Conservation (phyloP, 2,329 filamentous ascomycete genomes). For the Aspergillus aculeatinus region DNA sequence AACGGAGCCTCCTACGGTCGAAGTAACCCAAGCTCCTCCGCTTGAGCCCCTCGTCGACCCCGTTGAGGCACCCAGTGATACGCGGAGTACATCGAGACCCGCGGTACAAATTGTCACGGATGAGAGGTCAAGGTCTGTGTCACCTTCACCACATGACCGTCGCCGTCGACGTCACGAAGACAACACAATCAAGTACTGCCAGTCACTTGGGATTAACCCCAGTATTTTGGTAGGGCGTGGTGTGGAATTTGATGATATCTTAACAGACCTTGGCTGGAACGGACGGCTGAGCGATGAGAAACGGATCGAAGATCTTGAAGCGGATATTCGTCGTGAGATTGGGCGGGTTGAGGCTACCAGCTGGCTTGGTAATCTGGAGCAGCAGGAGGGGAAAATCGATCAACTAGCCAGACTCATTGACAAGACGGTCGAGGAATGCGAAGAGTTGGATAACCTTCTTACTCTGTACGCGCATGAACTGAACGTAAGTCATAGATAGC, state of each 20-base stretch:
- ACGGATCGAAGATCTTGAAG: constrained; percentile 76
- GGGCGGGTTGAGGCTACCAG: constrained; percentile 88
- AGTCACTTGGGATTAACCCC: constrained; percentile 74
- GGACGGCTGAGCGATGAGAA: constrained; percentile 72
- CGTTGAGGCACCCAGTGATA: constrained; percentile 22
- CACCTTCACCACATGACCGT: constrained; percentile 48
- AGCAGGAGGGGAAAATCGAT: constrained; percentile 86
- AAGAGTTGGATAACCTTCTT: constrained; percentile 89
- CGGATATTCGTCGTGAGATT: constrained; percentile 81
- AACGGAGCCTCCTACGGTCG: constrained; percentile 36
- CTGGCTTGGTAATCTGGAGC: constrained; percentile 79
- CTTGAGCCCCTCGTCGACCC: constrained; percentile 31
- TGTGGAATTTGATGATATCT: constrained; percentile 75
- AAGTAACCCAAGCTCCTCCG: constrained; percentile 38
- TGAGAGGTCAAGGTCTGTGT: constrained; percentile 33
- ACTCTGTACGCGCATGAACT: constrained; percentile 94
- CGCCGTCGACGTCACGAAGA: constrained; percentile 65
- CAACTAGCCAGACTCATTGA: constrained; percentile 85
- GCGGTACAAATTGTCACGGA: constrained; percentile 21
- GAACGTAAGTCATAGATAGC: constrained; percentile 61
- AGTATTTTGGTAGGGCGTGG: constrained; percentile 72
- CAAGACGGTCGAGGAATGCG: constrained; percentile 87
- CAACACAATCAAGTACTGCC: constrained; percentile 76
- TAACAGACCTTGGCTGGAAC: constrained; percentile 88
- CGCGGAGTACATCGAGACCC: constrained; percentile 25